Conservation (phyloP, 768 basidiomycete genomes). For the Phylloporus rhodoxanthus region DNA sequence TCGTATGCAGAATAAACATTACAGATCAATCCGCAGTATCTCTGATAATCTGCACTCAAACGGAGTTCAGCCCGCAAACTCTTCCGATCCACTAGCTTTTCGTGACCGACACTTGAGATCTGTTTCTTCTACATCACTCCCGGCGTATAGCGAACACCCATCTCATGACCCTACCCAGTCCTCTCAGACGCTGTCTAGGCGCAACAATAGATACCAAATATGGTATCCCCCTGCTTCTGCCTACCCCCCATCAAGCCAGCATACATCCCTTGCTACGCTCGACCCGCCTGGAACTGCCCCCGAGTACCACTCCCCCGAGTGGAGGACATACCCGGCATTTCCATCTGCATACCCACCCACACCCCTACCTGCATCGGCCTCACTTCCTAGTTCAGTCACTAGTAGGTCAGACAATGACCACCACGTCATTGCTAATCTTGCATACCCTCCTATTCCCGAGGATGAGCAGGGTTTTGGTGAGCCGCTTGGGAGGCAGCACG, state of each 20-base stretch:
- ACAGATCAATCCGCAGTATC: slow-evolving; percentile 14
- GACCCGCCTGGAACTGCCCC: slow-evolving; percentile 23
- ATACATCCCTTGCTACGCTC: slow-evolving; percentile 5
- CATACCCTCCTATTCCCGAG: slow-evolving; percentile 35
- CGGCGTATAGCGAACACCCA: slow-evolving; percentile 22
- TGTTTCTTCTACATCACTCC: slow-evolving; percentile 18
- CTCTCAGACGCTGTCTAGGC: slow-evolving; percentile 16
- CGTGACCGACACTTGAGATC: slow-evolving; percentile 11
- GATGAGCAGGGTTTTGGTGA: slow-evolving; percentile 57
- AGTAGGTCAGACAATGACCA: slow-evolving; percentile 1
- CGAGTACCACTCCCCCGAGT: slow-evolving; percentile 49
- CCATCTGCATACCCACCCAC: slow-evolving; percentile 76
- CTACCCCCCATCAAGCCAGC: slow-evolving; percentile 22
- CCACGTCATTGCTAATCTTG: slow-evolving; percentile 4
- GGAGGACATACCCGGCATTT: slow-evolving; percentile 68
- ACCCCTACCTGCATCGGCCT: slow-evolving; percentile 41
- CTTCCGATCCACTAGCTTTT: not conserved
- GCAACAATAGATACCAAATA: slow-evolving; percentile 39
- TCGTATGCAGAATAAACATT: slow-evolving; percentile 5
- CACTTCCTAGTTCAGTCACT: slow-evolving; percentile 23
- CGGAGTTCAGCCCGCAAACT: not conserved
- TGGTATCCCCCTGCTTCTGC: slow-evolving; percentile 58
- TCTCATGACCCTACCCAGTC: slow-evolving; percentile 20
- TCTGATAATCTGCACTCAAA: slow-evolving; percentile 14
- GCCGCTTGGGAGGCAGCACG: slow-evolving; percentile 65